Percentiles rank a stretch among this genome's conserved stretches.
Conservation (phyloP, 306 rosid species). For the Dryas alaskensis region DNA sequence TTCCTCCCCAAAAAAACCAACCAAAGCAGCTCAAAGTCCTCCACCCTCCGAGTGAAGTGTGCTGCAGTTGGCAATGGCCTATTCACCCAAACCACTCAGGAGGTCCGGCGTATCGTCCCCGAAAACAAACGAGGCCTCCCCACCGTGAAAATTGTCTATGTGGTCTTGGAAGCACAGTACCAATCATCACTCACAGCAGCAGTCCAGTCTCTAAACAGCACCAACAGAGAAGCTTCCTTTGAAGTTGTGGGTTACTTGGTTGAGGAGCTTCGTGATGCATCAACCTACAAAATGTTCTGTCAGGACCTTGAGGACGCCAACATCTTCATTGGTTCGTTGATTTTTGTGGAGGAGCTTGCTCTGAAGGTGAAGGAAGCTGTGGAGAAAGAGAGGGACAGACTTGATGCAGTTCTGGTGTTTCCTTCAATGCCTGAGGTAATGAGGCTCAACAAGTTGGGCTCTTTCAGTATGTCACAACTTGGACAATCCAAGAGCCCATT, state of each 20-base stretch:
- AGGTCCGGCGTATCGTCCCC: conserved; percentile 85
- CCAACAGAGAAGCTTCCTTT: conserved; percentile 50
- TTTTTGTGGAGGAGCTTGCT: conserved; percentile 95
- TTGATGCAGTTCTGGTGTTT: conserved; percentile 92
- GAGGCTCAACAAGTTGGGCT: conserved; percentile 88
- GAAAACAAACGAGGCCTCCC: conserved; percentile 62
- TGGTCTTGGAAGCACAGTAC: conserved; percentile 95
- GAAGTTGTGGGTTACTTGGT: conserved; percentile 91
- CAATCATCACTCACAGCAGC: conserved; percentile 88
- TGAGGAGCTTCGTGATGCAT: conserved; percentile 77
- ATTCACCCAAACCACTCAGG: conserved; percentile 88
- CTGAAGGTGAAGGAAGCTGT: conserved; percentile 77
- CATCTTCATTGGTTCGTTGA: conserved; percentile 84
- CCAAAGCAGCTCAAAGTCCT: conserved; percentile 36
- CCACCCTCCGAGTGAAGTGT: conserved; percentile 61
- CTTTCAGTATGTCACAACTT: conserved; percentile 90
- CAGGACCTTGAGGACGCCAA: conserved; percentile 89
- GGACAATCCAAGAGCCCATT: conserved; percentile 92
- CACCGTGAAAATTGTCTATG: conserved; percentile 75
- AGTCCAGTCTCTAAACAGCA: conserved; percentile 60
- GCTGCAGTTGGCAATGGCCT: conserved; percentile 87
- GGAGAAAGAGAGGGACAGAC: conserved; percentile 82
- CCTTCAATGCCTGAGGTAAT: conserved; percentile 99
- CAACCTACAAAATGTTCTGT: conserved; percentile 54
- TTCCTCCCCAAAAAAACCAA: conserved; percentile 66